Percentiles rank a stretch among this genome's conserved stretches.
These are phyloP conservation scores for Fusarium solani-melongenae DNA, from an alignment of 2,329 filamentous ascomycete species.

Conservation along the genomic window DNA sequence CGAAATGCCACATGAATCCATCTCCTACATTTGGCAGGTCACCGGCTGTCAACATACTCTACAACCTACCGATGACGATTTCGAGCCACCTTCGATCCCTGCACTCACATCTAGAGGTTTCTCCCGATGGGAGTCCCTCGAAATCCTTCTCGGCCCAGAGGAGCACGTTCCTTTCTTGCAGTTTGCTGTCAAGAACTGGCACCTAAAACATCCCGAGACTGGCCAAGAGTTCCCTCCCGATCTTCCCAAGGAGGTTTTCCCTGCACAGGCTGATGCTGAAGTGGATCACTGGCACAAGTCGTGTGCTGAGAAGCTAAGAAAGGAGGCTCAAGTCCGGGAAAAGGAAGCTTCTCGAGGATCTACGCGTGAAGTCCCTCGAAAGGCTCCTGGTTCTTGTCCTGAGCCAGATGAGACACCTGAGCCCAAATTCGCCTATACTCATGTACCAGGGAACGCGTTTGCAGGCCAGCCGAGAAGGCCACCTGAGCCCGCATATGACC, in stretches of 20 bases:
- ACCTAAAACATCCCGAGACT: conserved; percentile 79
- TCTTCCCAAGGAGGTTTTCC: conserved; percentile 73
- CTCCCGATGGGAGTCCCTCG: conserved; percentile 92
- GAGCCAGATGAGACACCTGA: conserved; percentile 46
- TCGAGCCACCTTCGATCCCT: conserved; percentile 80
- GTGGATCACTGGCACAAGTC: conserved; percentile 88
- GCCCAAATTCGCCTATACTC: conserved; percentile 53
- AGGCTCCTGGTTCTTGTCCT: conserved; percentile 41
- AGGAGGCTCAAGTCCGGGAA: conserved; percentile 61
- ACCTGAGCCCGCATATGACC: conserved; percentile 48
- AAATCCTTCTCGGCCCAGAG: conserved; percentile 86
- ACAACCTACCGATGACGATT: conserved; percentile 79
- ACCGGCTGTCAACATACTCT: conserved; percentile 91
- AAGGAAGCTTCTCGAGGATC: conserved; percentile 42
- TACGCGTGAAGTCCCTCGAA: conserved; percentile 15
- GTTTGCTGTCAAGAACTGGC: conserved; percentile 81
- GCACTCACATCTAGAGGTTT: conserved; percentile 87
- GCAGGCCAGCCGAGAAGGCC: conserved; percentile 44
- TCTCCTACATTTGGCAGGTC: conserved; percentile 93
- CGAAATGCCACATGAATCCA: conserved; percentile 75
- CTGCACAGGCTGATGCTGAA: conserved; percentile 77
- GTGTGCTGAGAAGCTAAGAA: conserved; percentile 76
- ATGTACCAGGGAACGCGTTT: conserved; percentile 46
- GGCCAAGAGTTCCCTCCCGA: conserved; percentile 73
- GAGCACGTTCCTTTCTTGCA: conserved; percentile 89